Evolutionary conservation across 148 eudicot species (phyloP).

Genomic region (Dianthus caryophyllus): DNA sequence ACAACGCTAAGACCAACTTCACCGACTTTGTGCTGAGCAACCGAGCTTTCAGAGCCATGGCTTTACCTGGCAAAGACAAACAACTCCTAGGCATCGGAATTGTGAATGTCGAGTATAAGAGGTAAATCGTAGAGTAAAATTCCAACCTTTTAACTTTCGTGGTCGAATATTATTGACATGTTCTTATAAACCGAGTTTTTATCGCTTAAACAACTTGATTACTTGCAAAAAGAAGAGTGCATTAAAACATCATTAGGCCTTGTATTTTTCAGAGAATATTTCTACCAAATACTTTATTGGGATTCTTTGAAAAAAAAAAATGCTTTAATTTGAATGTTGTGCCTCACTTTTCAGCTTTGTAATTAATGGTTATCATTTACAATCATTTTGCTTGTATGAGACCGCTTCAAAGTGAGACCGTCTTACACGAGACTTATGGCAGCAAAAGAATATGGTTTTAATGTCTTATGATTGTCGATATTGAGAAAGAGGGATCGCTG

Average conservation of each 20-base stretch:
- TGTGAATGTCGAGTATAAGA: constrained; percentile 19
- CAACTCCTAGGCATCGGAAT: constrained; percentile 39
- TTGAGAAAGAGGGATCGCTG: not conserved
- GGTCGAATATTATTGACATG: not conserved
- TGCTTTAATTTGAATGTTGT: not conserved
- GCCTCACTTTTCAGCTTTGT: not conserved
- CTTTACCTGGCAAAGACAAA: constrained; percentile 46
- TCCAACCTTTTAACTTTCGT: not conserved
- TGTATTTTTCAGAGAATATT: not conserved
- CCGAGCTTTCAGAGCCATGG: constrained; percentile 70
- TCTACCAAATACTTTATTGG: constrained; percentile 2
- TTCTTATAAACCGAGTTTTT: not conserved
- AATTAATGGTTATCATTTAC: not conserved
- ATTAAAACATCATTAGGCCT: constrained; percentile 4
- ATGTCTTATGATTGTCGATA: not conserved
- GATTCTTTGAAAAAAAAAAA: not conserved
- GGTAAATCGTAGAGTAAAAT: not conserved
- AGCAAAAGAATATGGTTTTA: too few relatives aligned
- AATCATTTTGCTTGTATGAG: not conserved
- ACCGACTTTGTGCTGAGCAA: constrained; percentile 64
- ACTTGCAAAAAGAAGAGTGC: not conserved
- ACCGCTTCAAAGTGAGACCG: too few relatives aligned
- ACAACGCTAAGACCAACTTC: constrained; percentile 33
- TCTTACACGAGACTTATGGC: too few relatives aligned
- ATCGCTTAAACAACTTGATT: not conserved